Base-by-base conservation (phyloP, 1,284 basidiomycete genomes). In the Leccinum solheimii region DNA sequence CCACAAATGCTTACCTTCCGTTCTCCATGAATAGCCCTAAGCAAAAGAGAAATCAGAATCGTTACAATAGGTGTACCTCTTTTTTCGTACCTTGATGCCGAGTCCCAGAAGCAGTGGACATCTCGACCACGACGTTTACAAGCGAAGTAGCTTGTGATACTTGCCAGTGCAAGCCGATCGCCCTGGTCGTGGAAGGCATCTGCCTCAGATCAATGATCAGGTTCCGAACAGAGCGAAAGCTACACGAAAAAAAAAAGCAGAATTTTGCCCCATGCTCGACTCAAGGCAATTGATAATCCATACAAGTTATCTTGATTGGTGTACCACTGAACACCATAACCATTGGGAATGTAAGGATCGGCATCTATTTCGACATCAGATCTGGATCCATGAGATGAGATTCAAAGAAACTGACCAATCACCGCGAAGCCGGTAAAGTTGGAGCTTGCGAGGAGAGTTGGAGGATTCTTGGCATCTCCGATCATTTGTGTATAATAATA, bases 91-190 rank as follows among this genome's bases (percentile, higher is more conserved):
- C 84, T 72, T 80, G 78, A 56, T 86, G 85, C 2, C 75, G 71
- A 27, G 75, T 80, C 0, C 76, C 77, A 13, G 76, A 59, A 32
- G 73, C 78, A 40, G 75, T 77, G 6, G 79, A 78, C 80, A 85
- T 81, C 55, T 81, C 74, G 62, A 84, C 79, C 55, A 81, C 76
- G 59, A 82, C 73, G 64, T 84, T 81, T 58, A 86, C 81, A 51
- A 94, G 76, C 1, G 87, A 89, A 0, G 91, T 93, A 1, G 88
- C 84, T 70, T 93, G 91, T 5, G 90, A 84, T 23, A 92, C 87
- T 74, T 92, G 88, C 85, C 90, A 91, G 64, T 92, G 89, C 40
- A 91, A 77, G 30, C 86, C 89, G 27, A 84, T 87, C 13, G 82
- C 88, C 2, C 77, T 67, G 14, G 75, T 77, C 5, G 78, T 70